Conservation (phyloP, 1,139 yeast genomes). For the Chernovozyma aurita region DNA sequence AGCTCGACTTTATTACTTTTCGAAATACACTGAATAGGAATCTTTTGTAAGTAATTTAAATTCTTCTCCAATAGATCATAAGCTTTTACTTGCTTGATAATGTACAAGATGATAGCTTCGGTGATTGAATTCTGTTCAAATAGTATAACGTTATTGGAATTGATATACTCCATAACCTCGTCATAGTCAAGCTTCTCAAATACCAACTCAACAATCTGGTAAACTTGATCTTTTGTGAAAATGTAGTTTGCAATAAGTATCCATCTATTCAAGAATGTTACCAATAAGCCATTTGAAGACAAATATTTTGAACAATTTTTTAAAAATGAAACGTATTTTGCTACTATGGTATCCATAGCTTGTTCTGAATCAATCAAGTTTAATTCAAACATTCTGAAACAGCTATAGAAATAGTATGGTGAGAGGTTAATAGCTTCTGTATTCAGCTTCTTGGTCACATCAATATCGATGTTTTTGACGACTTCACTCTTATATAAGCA, state of each 20-base stretch:
- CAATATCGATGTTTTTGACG: neutral
- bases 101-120: slow-evolving; percentile 20
- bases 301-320: neutral
- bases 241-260: slow-evolving; percentile 39
- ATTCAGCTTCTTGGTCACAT: neutral
- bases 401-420: slow-evolving; percentile 30
- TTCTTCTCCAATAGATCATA: slow-evolving; percentile 1
- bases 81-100: slow-evolving; percentile 7
- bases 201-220: slow-evolving; percentile 10
- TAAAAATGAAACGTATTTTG: neutral
- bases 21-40: slow-evolving; percentile 51
- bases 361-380: slow-evolving; percentile 7
- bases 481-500: slow-evolving; percentile 20
- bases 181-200: slow-evolving; percentile 9
- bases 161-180: slow-evolving; percentile 17
- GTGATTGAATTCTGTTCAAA: slow-evolving; percentile 43
- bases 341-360: neutral
- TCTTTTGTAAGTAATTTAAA: slow-evolving; percentile 11
- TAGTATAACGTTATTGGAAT: slow-evolving; percentile 16
- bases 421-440: slow-evolving; percentile 3
- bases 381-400: slow-evolving; percentile 48
- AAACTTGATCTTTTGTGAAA: slow-evolving; percentile 19
- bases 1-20: slow-evolving; percentile 35
- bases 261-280: slow-evolving; percentile 49
- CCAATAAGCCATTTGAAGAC: neutral